Conservation (phyloP, 2,329 filamentous ascomycete species). For the Diplodia intermedia region DNA sequence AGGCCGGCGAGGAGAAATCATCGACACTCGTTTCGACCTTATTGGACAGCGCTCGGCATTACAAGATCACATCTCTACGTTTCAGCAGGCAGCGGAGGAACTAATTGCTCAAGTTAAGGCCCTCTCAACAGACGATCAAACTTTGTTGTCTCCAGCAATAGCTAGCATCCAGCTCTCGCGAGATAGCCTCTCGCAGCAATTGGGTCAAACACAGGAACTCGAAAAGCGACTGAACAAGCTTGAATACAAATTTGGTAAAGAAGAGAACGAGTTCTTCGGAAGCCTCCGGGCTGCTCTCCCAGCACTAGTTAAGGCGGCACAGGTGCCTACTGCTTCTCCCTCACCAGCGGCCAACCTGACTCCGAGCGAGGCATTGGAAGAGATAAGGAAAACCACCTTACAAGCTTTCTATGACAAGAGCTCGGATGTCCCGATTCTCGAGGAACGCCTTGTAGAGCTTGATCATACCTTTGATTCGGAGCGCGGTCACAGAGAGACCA, state of each 20-base stretch:
- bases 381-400: not conserved
- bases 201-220: not conserved
- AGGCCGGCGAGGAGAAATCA: not conserved
- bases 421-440: conserved; percentile 17
- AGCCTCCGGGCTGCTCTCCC: not conserved
- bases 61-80: not conserved
- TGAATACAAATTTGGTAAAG: conserved; percentile 13
- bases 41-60: conserved; percentile 1
- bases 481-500: conserved; percentile 19
- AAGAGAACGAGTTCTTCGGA: conserved; percentile 13
- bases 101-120: not conserved
- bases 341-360: not conserved
- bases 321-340: not conserved
- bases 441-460: conserved; percentile 23
- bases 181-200: not conserved
- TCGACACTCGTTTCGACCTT: not conserved
- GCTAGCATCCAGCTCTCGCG: not conserved
- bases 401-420: conserved; percentile 22
- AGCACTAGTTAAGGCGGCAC: not conserved
- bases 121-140: not conserved
- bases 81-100: not conserved
- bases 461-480: conserved; percentile 11
- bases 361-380: not conserved
- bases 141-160: not conserved
- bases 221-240: not conserved